These are phyloP conservation scores for Musa troglodytarum DNA, from an alignment of 176 grass and related monocot species.

Conservation along the genomic window DNA sequence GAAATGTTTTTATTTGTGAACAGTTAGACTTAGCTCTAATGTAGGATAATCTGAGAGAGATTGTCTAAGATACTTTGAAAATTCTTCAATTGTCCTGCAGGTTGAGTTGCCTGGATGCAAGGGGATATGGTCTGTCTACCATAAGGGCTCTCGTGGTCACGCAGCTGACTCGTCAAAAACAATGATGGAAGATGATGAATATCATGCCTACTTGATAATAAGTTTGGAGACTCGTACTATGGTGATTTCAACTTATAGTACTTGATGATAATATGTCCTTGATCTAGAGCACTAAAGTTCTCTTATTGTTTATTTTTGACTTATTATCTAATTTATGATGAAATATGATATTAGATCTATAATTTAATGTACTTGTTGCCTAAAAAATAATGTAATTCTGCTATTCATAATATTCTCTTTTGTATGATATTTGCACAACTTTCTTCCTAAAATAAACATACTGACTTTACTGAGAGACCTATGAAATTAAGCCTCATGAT, in stretches of 20 bases:
- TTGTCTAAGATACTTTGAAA: background rate
- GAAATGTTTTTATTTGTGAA: too few species aligned
- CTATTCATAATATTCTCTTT: too few species aligned
- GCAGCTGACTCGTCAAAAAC: constrained; percentile 31
- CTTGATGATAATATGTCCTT: background rate
- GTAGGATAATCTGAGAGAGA: too few species aligned
- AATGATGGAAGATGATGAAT: constrained; percentile 66
- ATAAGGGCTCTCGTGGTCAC: constrained; percentile 77
- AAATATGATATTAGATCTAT: background rate
- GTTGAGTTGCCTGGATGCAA: constrained; percentile 86
- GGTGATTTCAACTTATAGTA: constrained; percentile 29
- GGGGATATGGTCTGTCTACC: constrained; percentile 98
- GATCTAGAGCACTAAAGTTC: background rate
- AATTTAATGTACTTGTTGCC: background rate
- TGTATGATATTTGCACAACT: too few species aligned
- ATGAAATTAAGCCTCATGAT: too few species aligned
- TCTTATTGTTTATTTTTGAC: background rate
- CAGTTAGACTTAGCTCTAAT: too few species aligned
- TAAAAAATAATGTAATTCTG: background rate
- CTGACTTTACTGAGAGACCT: too few species aligned
- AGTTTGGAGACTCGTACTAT: constrained; percentile 83
- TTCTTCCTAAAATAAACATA: too few species aligned
- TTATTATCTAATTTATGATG: background rate
- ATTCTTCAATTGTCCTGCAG: constrained; percentile 26
- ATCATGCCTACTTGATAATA: constrained; percentile 98